Conservation (phyloP, 306 rosid species). For the Lablab purpureus region DNA sequence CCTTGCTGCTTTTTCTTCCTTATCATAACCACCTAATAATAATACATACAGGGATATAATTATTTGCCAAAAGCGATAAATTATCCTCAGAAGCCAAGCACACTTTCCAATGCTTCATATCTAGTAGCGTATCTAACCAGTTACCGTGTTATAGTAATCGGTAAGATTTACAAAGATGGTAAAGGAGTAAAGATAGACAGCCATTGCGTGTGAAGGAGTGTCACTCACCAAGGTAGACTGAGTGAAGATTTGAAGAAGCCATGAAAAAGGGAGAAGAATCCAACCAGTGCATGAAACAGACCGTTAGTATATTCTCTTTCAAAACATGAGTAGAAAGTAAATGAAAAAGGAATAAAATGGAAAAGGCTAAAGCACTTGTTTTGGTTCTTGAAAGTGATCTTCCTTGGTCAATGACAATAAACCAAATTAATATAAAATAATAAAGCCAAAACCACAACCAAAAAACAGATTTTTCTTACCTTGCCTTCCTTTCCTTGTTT, state of each 20-base stretch:
- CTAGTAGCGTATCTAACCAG: constrained; percentile 31
- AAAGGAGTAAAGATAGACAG: constrained; percentile 40
- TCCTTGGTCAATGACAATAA: constrained; percentile 34
- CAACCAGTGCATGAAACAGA: constrained; percentile 57
- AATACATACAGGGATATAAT: constrained; percentile 38
- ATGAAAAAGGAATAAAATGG: not conserved
- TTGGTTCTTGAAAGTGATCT: constrained; percentile 37
- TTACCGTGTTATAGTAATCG: constrained; percentile 31
- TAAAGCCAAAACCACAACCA: not conserved
- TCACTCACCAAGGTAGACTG: constrained; percentile 97
- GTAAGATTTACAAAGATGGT: constrained; percentile 47
- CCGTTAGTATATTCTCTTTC: constrained; percentile 58
- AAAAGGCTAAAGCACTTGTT: constrained; percentile 22
- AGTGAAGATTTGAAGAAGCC: constrained; percentile 51
- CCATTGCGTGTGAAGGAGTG: constrained; percentile 41
- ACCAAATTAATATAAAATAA: not conserved
- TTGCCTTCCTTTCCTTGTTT: constrained; percentile 99
- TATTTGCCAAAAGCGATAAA: constrained; percentile 40
- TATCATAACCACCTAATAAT: constrained; percentile 92
- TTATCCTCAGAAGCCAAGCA: constrained; percentile 49
- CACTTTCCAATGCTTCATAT: constrained; percentile 49
- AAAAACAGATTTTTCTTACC: constrained; percentile 56
- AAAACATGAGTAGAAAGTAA: constrained; percentile 40
- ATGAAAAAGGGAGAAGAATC: constrained; percentile 53
- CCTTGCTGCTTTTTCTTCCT: constrained; percentile 98